Evolutionary conservation across 1,284 basidiomycete species (phyloP), one percentile per base, ranked within the genome.

Genomic region (Stygiomarasmius scandens): DNA sequence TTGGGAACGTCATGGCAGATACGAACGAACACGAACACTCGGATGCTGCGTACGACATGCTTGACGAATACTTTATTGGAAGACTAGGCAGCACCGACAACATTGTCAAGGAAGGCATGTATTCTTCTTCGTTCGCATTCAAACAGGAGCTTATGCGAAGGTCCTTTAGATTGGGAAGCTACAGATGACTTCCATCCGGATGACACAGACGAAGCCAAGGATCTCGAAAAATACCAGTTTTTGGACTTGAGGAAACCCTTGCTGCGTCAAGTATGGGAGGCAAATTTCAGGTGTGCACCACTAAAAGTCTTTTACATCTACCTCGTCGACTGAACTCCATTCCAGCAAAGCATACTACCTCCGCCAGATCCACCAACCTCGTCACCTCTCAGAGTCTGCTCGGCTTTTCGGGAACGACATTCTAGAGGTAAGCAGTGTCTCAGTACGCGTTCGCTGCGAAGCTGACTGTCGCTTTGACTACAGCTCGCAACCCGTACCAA

Each of bases 291-390:
- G 86, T 84, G 55, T 43, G 74, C 68, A 43, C n/a, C n/a, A n/a
- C 19, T 58, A 52, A 43, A 2, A 0, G 12, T 34, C 12, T 22
- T 9, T 11, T 19, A 2, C 3, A 0, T 41, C n/a, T 16, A 32
- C 10, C 27, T 53, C 11, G 24, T 9, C n/a, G n/a, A 23, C 23
- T 47, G 27, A 48, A 53, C 46, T 49, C 48, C 27, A 38, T 43
- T 70, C 53, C 65, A 89, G 90, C 68, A 99, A 99, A 80, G 86
- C 91, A 22, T 99, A 97, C 71, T 99, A 99, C 73, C 80, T 99
- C 53, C 85, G 93, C 68, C 96, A 99, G 74, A 95, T 99, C 0
- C 96, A 99, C 74, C 94, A 96, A 74, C 93, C 96, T 6, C 87
- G 96, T 49, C 97, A 99, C 73, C 73, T 97, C 53, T 81, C 89